These are phyloP conservation scores for Hawksworthiomyces lignivorus DNA, from an alignment of 2,329 filamentous ascomycete species.

Conservation along the genomic window DNA sequence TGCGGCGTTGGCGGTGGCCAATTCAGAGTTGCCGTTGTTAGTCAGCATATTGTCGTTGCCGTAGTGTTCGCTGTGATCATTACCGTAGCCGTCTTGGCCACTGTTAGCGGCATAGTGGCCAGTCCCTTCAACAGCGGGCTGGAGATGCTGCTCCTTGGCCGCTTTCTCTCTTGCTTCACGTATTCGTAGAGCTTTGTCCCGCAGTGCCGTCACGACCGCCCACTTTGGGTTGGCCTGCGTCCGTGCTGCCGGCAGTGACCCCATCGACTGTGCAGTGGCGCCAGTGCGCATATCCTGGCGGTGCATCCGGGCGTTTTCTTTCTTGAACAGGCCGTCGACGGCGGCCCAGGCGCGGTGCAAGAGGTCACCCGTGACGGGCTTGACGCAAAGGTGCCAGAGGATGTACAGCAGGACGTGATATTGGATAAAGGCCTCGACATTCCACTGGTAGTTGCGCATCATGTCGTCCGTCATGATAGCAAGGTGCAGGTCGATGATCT, in stretches of 20 bases:
- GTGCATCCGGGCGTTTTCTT: conserved; percentile 8
- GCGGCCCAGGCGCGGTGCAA: conserved; percentile 25
- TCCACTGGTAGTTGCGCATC: conserved; percentile 30
- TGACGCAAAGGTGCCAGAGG: conserved; percentile 35
- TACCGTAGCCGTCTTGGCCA: too few species aligned
- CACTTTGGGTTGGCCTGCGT: conserved; percentile 21
- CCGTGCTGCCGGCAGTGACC: too few species aligned
- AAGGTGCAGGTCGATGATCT: conserved; percentile 25
- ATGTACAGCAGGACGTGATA: conserved; percentile 36
- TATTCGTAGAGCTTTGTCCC: conserved; percentile 21
- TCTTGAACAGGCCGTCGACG: conserved; percentile 16
- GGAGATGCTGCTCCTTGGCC: not conserved
- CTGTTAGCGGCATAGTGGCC: too few species aligned
- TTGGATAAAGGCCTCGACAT: conserved; percentile 31
- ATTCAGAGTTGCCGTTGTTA: too few species aligned
- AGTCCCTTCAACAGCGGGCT: too few species aligned
- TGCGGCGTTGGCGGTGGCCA: too few species aligned
- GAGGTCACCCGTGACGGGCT: conserved; percentile 23
- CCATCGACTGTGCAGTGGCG: too few species aligned
- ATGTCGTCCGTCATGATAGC: conserved; percentile 28
- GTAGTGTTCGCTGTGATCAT: too few species aligned
- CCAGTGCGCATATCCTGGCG: conserved; percentile 10
- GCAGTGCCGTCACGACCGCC: conserved; percentile 23
- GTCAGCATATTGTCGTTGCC: too few species aligned
- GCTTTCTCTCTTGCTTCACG: conserved; percentile 10